A percentile compares a stretch with the other conserved stretches of the same genome.
Evolutionary conservation across 345 rosid genomes (phyloP).

Genomic region (Lumnitzera racemosa): DNA sequence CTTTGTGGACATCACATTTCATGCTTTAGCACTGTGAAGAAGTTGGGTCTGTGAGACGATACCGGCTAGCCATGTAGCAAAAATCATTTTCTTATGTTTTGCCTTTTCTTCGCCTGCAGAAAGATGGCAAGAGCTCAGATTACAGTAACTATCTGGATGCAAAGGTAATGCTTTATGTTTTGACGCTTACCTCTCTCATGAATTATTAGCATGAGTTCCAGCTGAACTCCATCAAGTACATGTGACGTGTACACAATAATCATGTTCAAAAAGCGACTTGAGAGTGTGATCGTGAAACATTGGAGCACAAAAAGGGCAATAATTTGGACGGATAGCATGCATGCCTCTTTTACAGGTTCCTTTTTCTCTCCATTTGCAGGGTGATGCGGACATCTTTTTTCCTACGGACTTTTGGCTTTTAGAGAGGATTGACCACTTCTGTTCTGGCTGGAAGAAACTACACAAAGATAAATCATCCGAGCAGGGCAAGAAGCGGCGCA

Average conservation of each 20-base stretch:
- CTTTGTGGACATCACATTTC: too few species aligned
- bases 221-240: too few species aligned
- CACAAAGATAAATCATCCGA: constrained; percentile 41
- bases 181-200: not conserved
- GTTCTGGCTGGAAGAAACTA: constrained; percentile 70
- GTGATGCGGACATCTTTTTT: constrained; percentile 97
- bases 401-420: constrained; percentile 91
- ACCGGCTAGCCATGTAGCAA: not conserved
- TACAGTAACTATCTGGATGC: constrained; percentile 82
- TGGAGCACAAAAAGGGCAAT: too few species aligned
- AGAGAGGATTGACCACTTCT: constrained; percentile 86
- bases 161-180: constrained; percentile 42
- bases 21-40: too few species aligned
- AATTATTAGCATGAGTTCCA: not conserved
- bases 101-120: constrained; percentile 51
- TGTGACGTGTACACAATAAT: too few species aligned
- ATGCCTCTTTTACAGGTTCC: not conserved
- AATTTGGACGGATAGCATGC: too few species aligned
- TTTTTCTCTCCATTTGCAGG: constrained; percentile 36
- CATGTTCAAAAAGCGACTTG: too few species aligned
- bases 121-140: constrained; percentile 78
- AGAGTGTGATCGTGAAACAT: too few species aligned
- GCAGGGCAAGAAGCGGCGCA: constrained; percentile 76
- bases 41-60: too few species aligned
- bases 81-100: constrained; percentile 10